Conservation (phyloP, 805 yeast species). For the Nakazawaea pomicola region DNA sequence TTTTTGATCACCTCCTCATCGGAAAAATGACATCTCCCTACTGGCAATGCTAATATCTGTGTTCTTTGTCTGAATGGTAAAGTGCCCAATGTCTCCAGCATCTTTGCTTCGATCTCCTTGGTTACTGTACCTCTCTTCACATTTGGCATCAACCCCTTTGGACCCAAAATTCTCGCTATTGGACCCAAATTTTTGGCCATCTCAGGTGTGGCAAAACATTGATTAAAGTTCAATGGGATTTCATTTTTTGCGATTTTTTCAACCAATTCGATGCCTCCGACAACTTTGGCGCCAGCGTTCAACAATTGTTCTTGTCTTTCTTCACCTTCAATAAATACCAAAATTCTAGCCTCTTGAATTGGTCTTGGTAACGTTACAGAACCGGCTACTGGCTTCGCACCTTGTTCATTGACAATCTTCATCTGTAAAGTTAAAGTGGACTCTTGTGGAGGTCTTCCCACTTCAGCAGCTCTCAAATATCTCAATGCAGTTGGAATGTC, state of each 20-base stretch:
- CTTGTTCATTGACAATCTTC: slow-evolving; percentile 64
- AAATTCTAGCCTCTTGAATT: slow-evolving; percentile 55
- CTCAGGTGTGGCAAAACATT: slow-evolving; percentile 83
- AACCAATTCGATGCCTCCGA: slow-evolving; percentile 71
- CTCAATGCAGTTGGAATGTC: slow-evolving; percentile 67
- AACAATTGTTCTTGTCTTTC: slow-evolving; percentile 49
- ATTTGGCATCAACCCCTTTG: slow-evolving; percentile 83
- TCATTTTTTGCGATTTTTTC: slow-evolving; percentile 53
- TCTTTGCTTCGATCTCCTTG: slow-evolving; percentile 50
- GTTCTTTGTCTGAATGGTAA: slow-evolving; percentile 75
- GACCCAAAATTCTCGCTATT: slow-evolving; percentile 81
- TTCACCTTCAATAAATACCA: slow-evolving; percentile 61
- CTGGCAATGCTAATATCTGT: slow-evolving; percentile 54
- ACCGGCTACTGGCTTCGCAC: slow-evolving; percentile 73
- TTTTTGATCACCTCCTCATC: slow-evolving; percentile 74
- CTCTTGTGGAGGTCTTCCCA: slow-evolving; percentile 71
- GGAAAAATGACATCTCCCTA: slow-evolving; percentile 73
- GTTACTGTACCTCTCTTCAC: slow-evolving; percentile 83
- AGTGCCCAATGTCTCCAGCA: slow-evolving; percentile 57
- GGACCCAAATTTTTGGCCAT: slow-evolving; percentile 56
- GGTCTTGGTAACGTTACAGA: slow-evolving; percentile 69
- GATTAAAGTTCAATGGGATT: slow-evolving; percentile 56
- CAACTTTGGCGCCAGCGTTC: slow-evolving; percentile 54
- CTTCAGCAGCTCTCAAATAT: slow-evolving; percentile 83
- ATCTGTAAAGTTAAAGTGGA: slow-evolving; percentile 67